phyloP scores from a whole-genome alignment of 768 basidiomycete species.

The Tubosaeta sp. region DNA sequence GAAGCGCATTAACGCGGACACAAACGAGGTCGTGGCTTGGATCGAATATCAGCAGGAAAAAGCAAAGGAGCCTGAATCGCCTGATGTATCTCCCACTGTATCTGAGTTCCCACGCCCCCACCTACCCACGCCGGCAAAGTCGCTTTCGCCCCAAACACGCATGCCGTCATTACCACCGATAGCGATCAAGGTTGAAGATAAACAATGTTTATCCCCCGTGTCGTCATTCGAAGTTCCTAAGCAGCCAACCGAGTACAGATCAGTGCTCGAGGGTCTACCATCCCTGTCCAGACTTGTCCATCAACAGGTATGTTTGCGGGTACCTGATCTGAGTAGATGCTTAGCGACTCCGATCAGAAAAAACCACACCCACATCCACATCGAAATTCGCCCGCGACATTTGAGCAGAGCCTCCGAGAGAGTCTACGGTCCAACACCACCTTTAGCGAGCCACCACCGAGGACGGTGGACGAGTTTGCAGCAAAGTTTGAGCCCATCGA shows the following conservation, averaged over 20 bases:
- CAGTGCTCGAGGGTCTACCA: conserved; percentile 1
- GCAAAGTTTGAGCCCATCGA: conserved; percentile 15
- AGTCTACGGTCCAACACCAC: neutral
- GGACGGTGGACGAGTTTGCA: conserved; percentile 21
- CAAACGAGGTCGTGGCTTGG: conserved; percentile 21
- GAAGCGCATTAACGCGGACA: conserved; percentile 15
- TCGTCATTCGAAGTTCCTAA: neutral
- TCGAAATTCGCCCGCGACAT: neutral
- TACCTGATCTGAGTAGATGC: neutral
- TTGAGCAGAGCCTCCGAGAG: conserved; percentile 14
- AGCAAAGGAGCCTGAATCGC: conserved; percentile 13
- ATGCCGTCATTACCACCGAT: conserved; percentile 28
- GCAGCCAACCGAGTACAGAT: neutral
- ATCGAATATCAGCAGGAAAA: conserved; percentile 28
- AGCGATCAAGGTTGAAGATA: conserved; percentile 27
- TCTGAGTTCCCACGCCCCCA: conserved; percentile 16
- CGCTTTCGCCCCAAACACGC: conserved; percentile 19
- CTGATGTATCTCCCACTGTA: conserved; percentile 18
- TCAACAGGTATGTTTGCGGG: conserved; percentile 5
- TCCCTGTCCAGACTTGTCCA: neutral
- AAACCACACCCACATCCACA: too few relatives aligned
- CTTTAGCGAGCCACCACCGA: conserved; percentile 9
- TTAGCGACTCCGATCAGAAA: neutral
- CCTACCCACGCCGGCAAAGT: conserved; percentile 28
- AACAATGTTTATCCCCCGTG: conserved; percentile 1